Conservation (phyloP, 495 filamentous ascomycete species). For the Thermothielavioides terrestris region DNA sequence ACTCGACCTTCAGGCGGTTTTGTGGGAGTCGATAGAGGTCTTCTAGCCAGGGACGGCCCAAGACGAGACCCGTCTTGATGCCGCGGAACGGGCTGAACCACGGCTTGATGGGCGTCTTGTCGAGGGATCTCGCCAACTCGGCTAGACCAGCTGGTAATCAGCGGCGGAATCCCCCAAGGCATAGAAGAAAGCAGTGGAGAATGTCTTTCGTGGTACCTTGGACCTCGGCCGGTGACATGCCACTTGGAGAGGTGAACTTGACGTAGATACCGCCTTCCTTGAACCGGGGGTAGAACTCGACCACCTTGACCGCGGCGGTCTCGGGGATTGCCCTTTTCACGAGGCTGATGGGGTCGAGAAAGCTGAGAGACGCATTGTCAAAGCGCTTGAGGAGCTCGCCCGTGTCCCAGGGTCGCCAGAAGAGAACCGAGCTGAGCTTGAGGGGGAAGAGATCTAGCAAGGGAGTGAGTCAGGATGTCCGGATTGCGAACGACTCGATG, state of each 20-base stretch:
- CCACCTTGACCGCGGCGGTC: constrained; percentile 55
- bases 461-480: too few relatives aligned
- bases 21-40: constrained; percentile 81
- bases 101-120: constrained; percentile 65
- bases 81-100: constrained; percentile 81
- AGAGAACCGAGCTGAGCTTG: constrained; percentile 58
- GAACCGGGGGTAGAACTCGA: constrained; percentile 68
- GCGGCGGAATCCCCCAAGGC: neutral
- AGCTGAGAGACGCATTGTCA: constrained; percentile 46
- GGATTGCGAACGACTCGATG: too few relatives aligned
- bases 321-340: constrained; percentile 54
- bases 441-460: constrained; percentile 74
- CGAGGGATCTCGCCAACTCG: constrained; percentile 40
- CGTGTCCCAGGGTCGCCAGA: constrained; percentile 48
- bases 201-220: constrained; percentile 28
- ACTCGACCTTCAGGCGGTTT: constrained; percentile 68
- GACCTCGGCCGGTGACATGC: constrained; percentile 48
- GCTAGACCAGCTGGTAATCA: constrained; percentile 3
- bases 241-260: constrained; percentile 61
- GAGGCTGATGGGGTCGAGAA: constrained; percentile 56
- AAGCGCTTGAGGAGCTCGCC: constrained; percentile 55
- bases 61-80: constrained; percentile 60
- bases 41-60: constrained; percentile 88
- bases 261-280: constrained; percentile 93
- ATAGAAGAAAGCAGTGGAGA: neutral